Evolutionary conservation across 73 alveolate genomes (phyloP), one percentile per base, ranked within the genome.

Genomic region (Paraurostyla sp.): DNA sequence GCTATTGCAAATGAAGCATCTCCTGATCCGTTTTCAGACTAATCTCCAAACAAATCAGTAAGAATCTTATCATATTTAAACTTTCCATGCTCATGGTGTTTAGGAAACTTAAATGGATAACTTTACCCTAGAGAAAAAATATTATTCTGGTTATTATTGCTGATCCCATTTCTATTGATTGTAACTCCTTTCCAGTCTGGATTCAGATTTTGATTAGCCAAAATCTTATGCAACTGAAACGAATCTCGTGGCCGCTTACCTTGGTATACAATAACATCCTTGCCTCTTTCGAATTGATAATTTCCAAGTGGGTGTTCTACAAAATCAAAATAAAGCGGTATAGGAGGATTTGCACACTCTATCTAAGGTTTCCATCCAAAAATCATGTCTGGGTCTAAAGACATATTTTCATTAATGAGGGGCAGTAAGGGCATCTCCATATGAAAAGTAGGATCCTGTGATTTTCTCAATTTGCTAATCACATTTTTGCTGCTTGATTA

Each of bases 71-170:
- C 89, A 45, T 87, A 87, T 49, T 87, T 63, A 43, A 87, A 87
- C 42, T 63, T 87, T 41, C 93, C 93, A 22, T 36, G 42, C 40
- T 87, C 86, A 48, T 75, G 62, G 81, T 78, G 49, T 15, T 35
- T 58, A 0, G 94, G 94, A 43, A 78, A 88, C 40, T 32, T 43
- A 48, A 88, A 88, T 22, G 69, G 20, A 41, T 88, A 88, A 51
- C 80, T 54, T 29, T 78, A 6, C 32, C 78, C 78, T 7, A 60
- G 78, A 60, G 9, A 13, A n/a, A 20, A 13, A 52, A 52, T 6
- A 52, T 52, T 4, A n/a, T n/a, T n/a, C n/a, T n/a, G n/a, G n/a
- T n/a, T n/a, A n/a, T n/a, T n/a, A n/a, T n/a, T n/a, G n/a, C n/a
- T n/a, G n/a, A n/a, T n/a, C n/a, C n/a, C n/a, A n/a, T n/a, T n/a